Evolutionary conservation across 495 filamentous ascomycete species (phyloP), one percentile per base, ranked within the genome.

Genomic region (Penicillium salamii): DNA sequence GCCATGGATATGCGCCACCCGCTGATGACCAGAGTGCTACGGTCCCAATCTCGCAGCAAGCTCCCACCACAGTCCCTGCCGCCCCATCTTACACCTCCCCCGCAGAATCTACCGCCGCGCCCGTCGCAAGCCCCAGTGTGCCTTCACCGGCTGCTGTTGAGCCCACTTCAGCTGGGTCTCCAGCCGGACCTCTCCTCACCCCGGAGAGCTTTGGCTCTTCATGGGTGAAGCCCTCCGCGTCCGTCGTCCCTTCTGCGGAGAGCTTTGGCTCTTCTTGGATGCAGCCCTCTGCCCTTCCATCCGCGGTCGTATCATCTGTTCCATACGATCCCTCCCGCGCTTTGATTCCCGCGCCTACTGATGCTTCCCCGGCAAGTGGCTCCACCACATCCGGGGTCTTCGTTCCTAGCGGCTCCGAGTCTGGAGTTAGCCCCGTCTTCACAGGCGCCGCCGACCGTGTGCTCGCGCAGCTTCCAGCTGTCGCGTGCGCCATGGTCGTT

Each of bases 361-460:
- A 8, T 43, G 31, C 14, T 19, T 53, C 53, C 4, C 35, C 45
- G 2, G 18, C 28, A 5, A 1, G 13, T 5, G 26, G 26, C 14
- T 11, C 46, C 1, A 20, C 45, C 1, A 23, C 54, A 14, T 38
- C 53, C 18, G 46, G 42, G 0, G 38, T 34, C 49, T 23, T 33
- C 20, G 24, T 40, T 39, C 33, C 41, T 1, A 55, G 46, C 14
- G 42, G 19, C 13, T 51, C 66, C 3, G 54, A 57, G 13, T 50
- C 46, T 14, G 59, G 58, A 14, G 26, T 36, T 12, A 51, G 41
- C 33, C 53, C 66, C 7, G 42, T 65, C 13, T 69, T 68, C 44
- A 71, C 68, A 7, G 62, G 62, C 8, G 55, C 51, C 19, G 68
- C 60, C 3, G 53, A 48, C 40, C 61, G 49, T 40, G 18, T 60